Evolutionary conservation across 768 basidiomycete genomes (phyloP), one percentile per base, ranked within the genome.

Genomic region (Lanmaoa pseudosensibilis): DNA sequence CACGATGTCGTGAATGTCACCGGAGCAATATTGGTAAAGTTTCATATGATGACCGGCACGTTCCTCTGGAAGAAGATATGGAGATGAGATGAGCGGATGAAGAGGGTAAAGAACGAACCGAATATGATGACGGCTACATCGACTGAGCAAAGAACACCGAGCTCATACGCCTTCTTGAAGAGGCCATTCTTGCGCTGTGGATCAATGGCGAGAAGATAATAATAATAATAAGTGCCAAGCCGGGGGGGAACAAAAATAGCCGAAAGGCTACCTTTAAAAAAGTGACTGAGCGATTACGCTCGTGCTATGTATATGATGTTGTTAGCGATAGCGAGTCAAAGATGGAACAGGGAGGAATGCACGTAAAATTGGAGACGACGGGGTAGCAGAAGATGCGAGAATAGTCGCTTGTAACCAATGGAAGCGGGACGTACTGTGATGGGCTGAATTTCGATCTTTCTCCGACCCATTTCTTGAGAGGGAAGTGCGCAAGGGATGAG

Each of bases 161-260:
- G 87, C 74, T 92, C 90, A 67, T 92, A 92, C 0, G 91, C 90
- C 68, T 92, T 92, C 74, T 92, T 92, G 85, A 93, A 92, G 60
- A 93, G 84, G 5, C 90, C 91, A 57, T 90, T 90, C 78, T 92
- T 92, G 65, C 91, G 84, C 91, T 92, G 75, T 46, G 44, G 62
- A 57, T 64, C 45, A 51, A 57, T 61, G 63, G 46, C 50, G 36
- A 50, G 52, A 50, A 60, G 52, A 59, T 51, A 48, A 63, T 54
- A 62, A 63, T 54, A 62, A 65, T 60, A 66, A 74, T 69, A 74
- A 78, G 64, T 67, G 74, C 74, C 71, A 75, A 73, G 73, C 62
- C 64, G 38, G 54, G 61, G 49, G 53, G 37, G 6, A 65, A 73
- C 78, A 83, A 85, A 83, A 84, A 88, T 86, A 86, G 83, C 77